phyloP scores from a whole-genome alignment of 202 grass and related monocot genomes.

The Schoenoplectus triqueter region DNA sequence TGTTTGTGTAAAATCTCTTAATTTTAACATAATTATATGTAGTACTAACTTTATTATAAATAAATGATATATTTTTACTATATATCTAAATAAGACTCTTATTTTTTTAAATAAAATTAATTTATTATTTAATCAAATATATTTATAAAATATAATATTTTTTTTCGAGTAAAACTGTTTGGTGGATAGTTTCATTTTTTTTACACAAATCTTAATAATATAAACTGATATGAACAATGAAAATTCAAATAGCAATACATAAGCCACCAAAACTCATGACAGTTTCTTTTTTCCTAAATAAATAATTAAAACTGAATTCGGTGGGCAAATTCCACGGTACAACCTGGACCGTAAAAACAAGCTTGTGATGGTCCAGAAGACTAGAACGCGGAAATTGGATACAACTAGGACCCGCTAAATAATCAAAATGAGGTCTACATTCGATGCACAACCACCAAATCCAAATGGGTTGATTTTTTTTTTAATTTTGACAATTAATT shows the following conservation, averaged over 20 bases:
- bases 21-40: no score
- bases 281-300: not conserved
- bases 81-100: no score
- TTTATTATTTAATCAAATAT: no score
- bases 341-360: not conserved
- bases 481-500: not conserved
- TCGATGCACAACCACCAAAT: conserved; percentile 3
- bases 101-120: no score
- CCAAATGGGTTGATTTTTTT: not conserved
- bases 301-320: no score
- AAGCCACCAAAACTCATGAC: not conserved
- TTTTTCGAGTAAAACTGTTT: not conserved
- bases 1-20: no score
- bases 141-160: no score
- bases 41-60: no score
- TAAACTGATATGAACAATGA: not conserved
- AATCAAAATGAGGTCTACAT: not conserved
- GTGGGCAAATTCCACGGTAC: not conserved
- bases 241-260: not conserved
- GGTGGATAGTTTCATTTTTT: not conserved
- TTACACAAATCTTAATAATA: not conserved
- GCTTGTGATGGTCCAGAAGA: not conserved
- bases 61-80: no score
- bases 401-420: no score
- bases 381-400: no score